Evolutionary conservation across 2,329 filamentous ascomycete species (phyloP), one percentile per base, ranked within the genome.

Genomic region (Paecilomyces sp.): DNA sequence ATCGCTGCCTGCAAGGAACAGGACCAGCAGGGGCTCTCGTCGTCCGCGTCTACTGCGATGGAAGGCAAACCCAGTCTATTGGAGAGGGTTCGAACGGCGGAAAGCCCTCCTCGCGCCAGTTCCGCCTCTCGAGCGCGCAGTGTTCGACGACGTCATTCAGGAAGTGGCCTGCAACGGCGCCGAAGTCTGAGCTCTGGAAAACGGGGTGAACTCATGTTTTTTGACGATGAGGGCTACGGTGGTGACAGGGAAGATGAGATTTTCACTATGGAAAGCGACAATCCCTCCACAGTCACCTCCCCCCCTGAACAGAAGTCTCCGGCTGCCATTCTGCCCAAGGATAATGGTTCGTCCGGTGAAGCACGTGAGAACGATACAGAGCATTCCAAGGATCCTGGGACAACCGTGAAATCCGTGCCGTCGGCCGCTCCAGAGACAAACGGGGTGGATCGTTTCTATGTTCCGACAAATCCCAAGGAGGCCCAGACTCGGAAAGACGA

Each of bases 151-250:
- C 87, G 93, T 25, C 94, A 95, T 73, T 97, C 92, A 5, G 92
- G 92, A 55, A 91, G 91, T 64, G 92, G 91, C 4, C 81, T 97
- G 28, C 86, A 90, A 60, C 88, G 89, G 68, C 88, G 90, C 25
- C 79, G 84, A 59, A 89, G 91, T 63, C 88, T 96, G 6, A 80
- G 83, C 54, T 83, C 82, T 18, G 84, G 88, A 12, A 81, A 84
- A 9, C 81, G 88, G 57, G 89, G 91, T n/a, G 84, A 90, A 63
- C 80, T 97, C n/a, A 88, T 96, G 71, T 96, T 92, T 66, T 92
- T 89, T 67, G 92, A 96, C 68, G 90, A 95, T 66, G 91, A 93
- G 30, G 91, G 92, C 24, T 93, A 95, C 68, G 86, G 87, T 51
- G 90, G 86, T 1, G 92, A 93, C 74, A 86, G 86, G 65, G 88